Base-by-base conservation (phyloP, 768 basidiomycete genomes). In the Leccinum incarnatum region DNA sequence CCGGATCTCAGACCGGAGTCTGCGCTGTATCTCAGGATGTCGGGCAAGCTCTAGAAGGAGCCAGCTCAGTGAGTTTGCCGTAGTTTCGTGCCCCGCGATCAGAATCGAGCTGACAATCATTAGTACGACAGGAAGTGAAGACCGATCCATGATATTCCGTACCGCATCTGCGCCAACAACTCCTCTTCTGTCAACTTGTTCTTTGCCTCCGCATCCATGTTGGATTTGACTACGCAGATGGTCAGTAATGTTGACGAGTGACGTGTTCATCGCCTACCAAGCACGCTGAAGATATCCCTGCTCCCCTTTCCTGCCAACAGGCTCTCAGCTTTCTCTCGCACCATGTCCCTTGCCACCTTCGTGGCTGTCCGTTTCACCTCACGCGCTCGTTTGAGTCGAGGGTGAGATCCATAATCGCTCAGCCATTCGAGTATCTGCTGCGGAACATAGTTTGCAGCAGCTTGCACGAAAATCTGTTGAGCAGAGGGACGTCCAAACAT, bases 11-110 rank as follows among this genome's bases (percentile, higher is more conserved):
- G 17, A 74, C 14, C 91, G 82, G 21, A 93, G 81, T 57, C 77
- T 79, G 2, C 72, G 70, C 66, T 93, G 89, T 2, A 84, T 70
- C 19, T 83, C 75, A 0, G 81, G 84, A 59, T 84, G 73, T 45
- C 76, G 79, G 3, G 86, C 80, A 4, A 93, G 77, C 63, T 86
- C 84, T 53, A 86, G 75, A 9, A 91, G 71, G 8, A 82, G 77
- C 86, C 87, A 91, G 55, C 78, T 77, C 32, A 87, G 54, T 2
- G 80, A 77, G 37, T 78, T 83, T 4, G 87, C 80, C 49, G 81
- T 84, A 3, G 86, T 88, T 67, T 87, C 88, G 67, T 88, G 81
- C 2, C 79, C 80, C 42, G 79, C 79, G 10, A 82, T 63, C 14
- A 81, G 62, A 11, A 82, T 77, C 25, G 78, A 80, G 15, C 79